Conservation (phyloP, 257 asterid species). For the Solanum etuberosum region DNA sequence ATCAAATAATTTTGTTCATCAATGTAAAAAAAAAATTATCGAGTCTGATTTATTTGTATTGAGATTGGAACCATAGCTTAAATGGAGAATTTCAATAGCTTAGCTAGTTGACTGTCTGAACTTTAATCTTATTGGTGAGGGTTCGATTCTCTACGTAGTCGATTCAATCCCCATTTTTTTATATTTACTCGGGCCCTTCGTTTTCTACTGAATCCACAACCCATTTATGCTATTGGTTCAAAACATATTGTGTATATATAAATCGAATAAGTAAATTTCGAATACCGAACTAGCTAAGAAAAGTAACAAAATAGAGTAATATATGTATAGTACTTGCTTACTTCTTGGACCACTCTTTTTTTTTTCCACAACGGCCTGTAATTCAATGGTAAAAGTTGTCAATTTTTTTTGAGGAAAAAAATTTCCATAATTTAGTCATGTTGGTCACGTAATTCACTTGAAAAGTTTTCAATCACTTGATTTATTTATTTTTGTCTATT, state of each 20-base stretch:
- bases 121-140: too few relatives aligned
- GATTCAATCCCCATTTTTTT: too few relatives aligned
- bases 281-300: neutral
- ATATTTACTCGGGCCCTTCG: too few relatives aligned
- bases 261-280: neutral
- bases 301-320: neutral
- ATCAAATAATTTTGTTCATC: neutral
- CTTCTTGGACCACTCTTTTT: neutral
- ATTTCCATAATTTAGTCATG: neutral
- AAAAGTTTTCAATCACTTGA: neutral
- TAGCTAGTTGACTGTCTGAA: too few relatives aligned
- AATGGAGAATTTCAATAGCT: fast-evolving
- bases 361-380: neutral
- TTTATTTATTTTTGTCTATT: neutral
- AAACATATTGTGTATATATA: too few relatives aligned
- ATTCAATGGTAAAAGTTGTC: neutral
- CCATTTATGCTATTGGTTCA: neutral
- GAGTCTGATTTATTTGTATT: neutral
- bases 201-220: neutral
- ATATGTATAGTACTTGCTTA: neutral
- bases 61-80: neutral
- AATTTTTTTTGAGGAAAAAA: neutral
- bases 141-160: too few relatives aligned
- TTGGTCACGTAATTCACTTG: neutral
- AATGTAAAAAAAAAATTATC: neutral